A percentile compares a stretch with the other conserved stretches of the same genome.
Conservation (phyloP, 2,329 filamentous ascomycete species). For the Epichloe gansuensis region DNA sequence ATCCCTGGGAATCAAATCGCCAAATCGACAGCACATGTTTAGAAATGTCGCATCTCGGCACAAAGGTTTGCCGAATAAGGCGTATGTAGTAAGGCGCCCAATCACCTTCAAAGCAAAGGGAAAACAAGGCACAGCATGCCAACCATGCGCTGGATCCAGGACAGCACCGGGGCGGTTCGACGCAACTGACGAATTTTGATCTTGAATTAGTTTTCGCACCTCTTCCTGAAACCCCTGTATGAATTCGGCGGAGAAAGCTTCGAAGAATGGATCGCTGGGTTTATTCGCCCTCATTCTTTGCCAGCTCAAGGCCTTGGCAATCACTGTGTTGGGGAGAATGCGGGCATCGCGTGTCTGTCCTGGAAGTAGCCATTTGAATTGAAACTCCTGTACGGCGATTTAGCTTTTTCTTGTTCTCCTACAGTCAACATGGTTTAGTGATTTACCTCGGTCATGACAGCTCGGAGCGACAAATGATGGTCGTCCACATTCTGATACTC, state of each 20-base stretch:
- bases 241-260: slow-evolving; percentile 7
- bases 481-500: slow-evolving; percentile 8
- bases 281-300: slow-evolving; percentile 8
- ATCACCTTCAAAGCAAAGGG: slow-evolving; percentile 8
- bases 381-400: slow-evolving; percentile 6
- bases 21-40: slow-evolving; percentile 7
- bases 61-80: slow-evolving; percentile 7
- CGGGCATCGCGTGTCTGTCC: slow-evolving; percentile 5
- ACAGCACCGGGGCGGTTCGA: background rate
- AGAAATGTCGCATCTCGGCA: slow-evolving; percentile 7
- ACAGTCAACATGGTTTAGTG: background rate
- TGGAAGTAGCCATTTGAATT: slow-evolving; percentile 7
- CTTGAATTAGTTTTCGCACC: background rate
- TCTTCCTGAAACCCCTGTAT: slow-evolving; percentile 7
- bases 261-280: slow-evolving; percentile 7
- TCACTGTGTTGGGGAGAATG: slow-evolving; percentile 7
- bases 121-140: slow-evolving; percentile 8
- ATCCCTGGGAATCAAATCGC: slow-evolving; percentile 6
- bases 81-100: slow-evolving; percentile 8
- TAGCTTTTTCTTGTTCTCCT: background rate
- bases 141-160: background rate
- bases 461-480: slow-evolving; percentile 7
- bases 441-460: slow-evolving; percentile 7
- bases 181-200: background rate
- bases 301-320: slow-evolving; percentile 9